Base-by-base conservation (phyloP, 2,329 filamentous ascomycete genomes). In the Colletotrichum tofieldiae region DNA sequence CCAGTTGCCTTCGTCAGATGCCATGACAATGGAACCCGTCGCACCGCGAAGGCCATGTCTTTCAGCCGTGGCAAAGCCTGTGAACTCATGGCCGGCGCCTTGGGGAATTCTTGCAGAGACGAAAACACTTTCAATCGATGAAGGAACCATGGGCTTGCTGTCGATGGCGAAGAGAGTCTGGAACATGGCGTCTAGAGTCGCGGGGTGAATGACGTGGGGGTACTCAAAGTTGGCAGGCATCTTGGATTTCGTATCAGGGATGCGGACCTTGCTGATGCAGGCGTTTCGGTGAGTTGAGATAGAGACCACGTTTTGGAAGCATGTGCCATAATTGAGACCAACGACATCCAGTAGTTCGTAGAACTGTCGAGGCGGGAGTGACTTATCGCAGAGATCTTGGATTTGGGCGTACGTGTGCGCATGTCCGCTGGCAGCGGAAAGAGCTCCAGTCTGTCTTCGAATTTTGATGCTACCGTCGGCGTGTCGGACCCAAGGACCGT, bases 141-240 rank as follows among this genome's bases (percentile, higher is more conserved):
- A 84, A 0, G 87, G 87, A 0, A 89, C 83, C 86, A 88, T 89
- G 2, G 86, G 82, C 12, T 80, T 78, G 3, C 81, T 79, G 5
- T 84, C 81, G 3, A 88, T 79, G 7, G 83, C 81, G 62, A 90
- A 85, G 0, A 87, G 80, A 0, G 84, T 83, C 66, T 91, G 89
- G 32, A 91, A 85, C 77, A 90, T 85, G 3, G 86, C 80, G 74
- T 91, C 89, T 16, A 91, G 80, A 0, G 88, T 89, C 5, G 86
- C 84, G 0, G 89, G 89, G 73, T 91, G 89, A n/a, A 91, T 84
- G 5, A 89, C 68, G 73, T 90, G 87, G 4, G 84, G 81, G 71
- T 85, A 89, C 75, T 90, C 88, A 64, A 86, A 89, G 18, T 83
- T 78, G 49, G 81, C 81, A 0, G 88, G 88, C 88, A 90, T 90